Conservation (phyloP, 139 green algal species). For the Dunaliella sp. region DNA sequence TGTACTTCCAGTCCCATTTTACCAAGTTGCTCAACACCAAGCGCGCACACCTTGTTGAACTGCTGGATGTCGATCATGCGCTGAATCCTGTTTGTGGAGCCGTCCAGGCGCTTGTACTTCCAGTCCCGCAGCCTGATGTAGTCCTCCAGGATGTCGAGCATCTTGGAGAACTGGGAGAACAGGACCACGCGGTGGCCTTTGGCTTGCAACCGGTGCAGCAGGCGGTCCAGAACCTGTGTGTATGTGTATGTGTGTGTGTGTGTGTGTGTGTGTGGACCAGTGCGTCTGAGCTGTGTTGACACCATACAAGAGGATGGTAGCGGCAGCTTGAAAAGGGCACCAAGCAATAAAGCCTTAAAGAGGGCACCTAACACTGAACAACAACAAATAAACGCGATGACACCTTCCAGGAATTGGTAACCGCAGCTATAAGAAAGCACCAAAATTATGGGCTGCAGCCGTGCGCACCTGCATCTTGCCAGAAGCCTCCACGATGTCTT, state of each 20-base stretch:
- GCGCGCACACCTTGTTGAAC: conserved; percentile 77
- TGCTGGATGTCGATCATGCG: conserved; percentile 68
- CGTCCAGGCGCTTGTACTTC: conserved; percentile 66
- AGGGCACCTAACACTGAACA: too few relatives aligned
- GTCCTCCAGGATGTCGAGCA: conserved; percentile 77
- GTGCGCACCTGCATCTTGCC: conserved; percentile 65
- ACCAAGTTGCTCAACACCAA: too few relatives aligned
- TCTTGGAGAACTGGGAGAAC: conserved; percentile 74
- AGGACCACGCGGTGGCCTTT: conserved; percentile 77
- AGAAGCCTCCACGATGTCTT: conserved; percentile 56
- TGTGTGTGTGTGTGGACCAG: background rate
- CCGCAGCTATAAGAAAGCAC: too few relatives aligned
- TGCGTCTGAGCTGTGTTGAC: too few relatives aligned
- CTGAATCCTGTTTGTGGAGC: conserved; percentile 64
- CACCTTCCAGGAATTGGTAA: too few relatives aligned
- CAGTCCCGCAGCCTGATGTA: conserved; percentile 40
- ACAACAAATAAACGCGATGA: too few relatives aligned
- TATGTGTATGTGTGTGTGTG: background rate
- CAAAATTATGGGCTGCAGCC: too few relatives aligned
- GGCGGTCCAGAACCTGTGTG: conserved; percentile 65
- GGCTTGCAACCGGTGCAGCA: conserved; percentile 68
- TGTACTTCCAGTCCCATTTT: conserved; percentile 34
- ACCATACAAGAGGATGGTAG: too few relatives aligned
- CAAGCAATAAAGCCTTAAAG: too few relatives aligned
- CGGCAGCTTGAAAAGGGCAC: too few relatives aligned